Base-by-base conservation (phyloP, 2,329 filamentous ascomycete genomes). In the Ophiostoma sp. region DNA sequence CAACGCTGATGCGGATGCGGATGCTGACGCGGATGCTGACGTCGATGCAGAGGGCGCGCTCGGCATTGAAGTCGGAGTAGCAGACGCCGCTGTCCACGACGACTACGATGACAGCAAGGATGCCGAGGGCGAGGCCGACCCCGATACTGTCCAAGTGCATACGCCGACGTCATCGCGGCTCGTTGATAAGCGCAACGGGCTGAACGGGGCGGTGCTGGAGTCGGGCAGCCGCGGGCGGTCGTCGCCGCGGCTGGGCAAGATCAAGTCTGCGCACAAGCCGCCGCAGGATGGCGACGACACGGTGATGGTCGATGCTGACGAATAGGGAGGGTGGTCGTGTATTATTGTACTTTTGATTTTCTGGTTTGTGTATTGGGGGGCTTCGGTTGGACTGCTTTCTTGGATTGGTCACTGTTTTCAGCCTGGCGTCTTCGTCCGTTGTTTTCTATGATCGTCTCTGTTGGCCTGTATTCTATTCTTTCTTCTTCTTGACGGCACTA, bases 121-220 rank as follows among this genome's bases (percentile, higher is more conserved):
- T 76, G 66, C 73, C 73, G 16, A 74, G 67, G 12, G 47, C 62
- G 65, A 71, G 71, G 62, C 40, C 1, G 62, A 64, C 18, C 40
- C 63, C 5, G 45, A 60, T 27, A 38, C 58, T 65, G 79, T 76
- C 63, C 76, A 79, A 68, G 78, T 80, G 62, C 75, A 76, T 66
- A 77, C 77, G 65, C 74, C 75, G 7, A 77, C 77, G 64, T 73
- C 75, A 3, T 71, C 73, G n/a, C 74, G 75, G 66, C 75, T 73
- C 16, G 65, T 42, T 40, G 73, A 73, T 18, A 76, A 75, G 69
- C 71, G 69, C 65, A 68, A 70, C 71, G 68, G 71, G 63, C 8
- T 68, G 41, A 69, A 68, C 45, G 58, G 66, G 12, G 66, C 58
- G 38, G 44, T 65, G 55, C 70, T 71, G 14, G 72, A 49, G 65